Percentiles rank a stretch among this genome's conserved stretches.
Conservation (phyloP, 371 early-diverging fungal genomes). For the Lichtheimia corymbifera region DNA sequence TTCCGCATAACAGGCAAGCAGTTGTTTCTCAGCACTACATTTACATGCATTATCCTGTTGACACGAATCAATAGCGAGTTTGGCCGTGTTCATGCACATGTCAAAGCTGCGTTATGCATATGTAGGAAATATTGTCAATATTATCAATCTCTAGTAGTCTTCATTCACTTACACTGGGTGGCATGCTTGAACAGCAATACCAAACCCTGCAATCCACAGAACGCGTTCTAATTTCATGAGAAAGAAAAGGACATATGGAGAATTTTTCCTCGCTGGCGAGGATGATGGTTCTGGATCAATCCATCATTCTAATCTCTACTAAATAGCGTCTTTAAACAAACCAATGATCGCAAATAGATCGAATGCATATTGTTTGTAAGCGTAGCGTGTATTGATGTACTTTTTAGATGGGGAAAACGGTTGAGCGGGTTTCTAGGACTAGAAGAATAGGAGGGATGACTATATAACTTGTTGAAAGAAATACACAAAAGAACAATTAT, state of each 20-base stretch:
- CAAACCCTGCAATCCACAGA: background rate
- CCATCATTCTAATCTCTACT: too few species aligned
- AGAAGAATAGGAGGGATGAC: background rate
- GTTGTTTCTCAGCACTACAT: conserved; percentile 23
- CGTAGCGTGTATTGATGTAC: too few species aligned
- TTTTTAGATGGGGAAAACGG: too few species aligned
- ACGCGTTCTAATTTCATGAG: background rate
- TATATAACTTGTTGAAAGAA: conserved; percentile 7
- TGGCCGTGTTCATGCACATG: conserved; percentile 18
- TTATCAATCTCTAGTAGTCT: too few species aligned
- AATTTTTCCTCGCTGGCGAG: too few species aligned
- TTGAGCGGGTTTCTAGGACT: too few species aligned
- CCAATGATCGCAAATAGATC: too few species aligned
- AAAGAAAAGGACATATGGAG: background rate
- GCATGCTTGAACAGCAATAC: background rate
- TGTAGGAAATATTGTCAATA: background rate
- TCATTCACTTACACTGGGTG: conserved; percentile 12
- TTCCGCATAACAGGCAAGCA: conserved; percentile 22
- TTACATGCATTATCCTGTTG: conserved; percentile 5
- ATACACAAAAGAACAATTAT: conserved; percentile 1
- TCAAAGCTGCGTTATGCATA: conserved; percentile 6
- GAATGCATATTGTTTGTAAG: too few species aligned
- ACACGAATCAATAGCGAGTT: conserved; percentile 12
- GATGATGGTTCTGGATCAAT: too few species aligned
- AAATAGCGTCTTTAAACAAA: too few species aligned